A percentile compares a stretch with the other conserved stretches of the same genome.
Conservation (phyloP, 192 early-diverging fungal species). For the Dissophora ornata region DNA sequence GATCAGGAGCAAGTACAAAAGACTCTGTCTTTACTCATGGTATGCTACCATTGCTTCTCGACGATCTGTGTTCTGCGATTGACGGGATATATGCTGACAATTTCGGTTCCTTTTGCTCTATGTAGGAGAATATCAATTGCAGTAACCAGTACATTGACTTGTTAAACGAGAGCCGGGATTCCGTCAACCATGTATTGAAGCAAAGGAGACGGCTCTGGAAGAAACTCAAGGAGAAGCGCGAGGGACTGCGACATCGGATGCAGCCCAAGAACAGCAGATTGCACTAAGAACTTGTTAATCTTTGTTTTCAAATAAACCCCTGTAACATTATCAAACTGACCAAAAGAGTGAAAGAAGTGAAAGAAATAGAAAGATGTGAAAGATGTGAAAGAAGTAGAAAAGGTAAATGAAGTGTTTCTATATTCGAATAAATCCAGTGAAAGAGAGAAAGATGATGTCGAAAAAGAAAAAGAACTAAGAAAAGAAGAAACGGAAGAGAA, state of each 20-base stretch:
- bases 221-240: conserved; percentile 56
- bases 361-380: too few species aligned
- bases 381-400: too few species aligned
- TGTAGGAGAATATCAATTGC: conserved; percentile 69
- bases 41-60: too few species aligned
- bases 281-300: not conserved
- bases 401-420: too few species aligned
- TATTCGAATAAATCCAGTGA: too few species aligned
- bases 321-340: too few species aligned
- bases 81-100: too few species aligned
- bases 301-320: not conserved
- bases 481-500: too few species aligned
- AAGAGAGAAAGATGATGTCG: too few species aligned
- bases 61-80: too few species aligned
- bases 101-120: conserved; percentile 4
- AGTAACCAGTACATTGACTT: conserved; percentile 68
- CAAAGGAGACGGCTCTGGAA: conserved; percentile 64
- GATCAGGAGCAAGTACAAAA: conserved; percentile 47
- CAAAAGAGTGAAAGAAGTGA: too few species aligned
- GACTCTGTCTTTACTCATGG: conserved; percentile 44
- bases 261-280: conserved; percentile 8
- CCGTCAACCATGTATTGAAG: conserved; percentile 59
- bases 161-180: conserved; percentile 63
- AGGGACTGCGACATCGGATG: conserved; percentile 30
- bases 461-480: too few species aligned